These are phyloP conservation scores for Ceratobasidium papillatum DNA, from an alignment of 1,284 basidiomycete species.

Conservation along the genomic window DNA sequence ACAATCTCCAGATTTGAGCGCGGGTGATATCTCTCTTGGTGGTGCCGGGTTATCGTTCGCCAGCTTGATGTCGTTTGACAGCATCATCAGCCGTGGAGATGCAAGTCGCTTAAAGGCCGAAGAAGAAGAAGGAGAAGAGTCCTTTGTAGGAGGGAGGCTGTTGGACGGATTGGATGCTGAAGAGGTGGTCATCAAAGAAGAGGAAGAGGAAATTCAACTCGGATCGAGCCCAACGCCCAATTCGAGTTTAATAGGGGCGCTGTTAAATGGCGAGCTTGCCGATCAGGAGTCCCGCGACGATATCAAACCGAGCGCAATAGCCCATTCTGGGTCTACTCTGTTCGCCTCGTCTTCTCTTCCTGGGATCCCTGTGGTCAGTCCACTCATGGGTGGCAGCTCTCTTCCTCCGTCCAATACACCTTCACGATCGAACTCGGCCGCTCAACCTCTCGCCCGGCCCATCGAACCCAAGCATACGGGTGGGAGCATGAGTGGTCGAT, in stretches of 20 bases:
- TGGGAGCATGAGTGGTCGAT: conserved; percentile 37
- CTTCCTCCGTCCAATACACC: conserved; percentile 15
- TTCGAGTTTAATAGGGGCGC: not conserved
- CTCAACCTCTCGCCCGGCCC: not conserved
- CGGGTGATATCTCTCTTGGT: conserved; percentile 20
- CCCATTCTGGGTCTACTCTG: not conserved
- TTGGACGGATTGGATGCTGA: conserved; percentile 45
- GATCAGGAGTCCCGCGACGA: not conserved
- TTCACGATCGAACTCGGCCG: conserved; percentile 10
- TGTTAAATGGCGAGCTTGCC: not conserved
- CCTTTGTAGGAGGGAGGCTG: conserved; percentile 51
- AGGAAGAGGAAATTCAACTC: conserved; percentile 12
- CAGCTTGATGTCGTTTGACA: conserved; percentile 32
- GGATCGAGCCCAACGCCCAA: not conserved
- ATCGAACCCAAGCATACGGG: conserved; percentile 15
- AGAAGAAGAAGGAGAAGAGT: conserved; percentile 58
- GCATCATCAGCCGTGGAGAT: conserved; percentile 32
- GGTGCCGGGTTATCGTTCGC: conserved; percentile 22
- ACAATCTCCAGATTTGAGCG: conserved; percentile 25
- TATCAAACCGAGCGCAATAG: not conserved
- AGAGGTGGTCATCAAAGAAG: conserved; percentile 45
- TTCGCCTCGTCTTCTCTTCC: not conserved
- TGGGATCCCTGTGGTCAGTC: not conserved
- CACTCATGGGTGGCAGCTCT: not conserved
- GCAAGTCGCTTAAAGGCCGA: conserved; percentile 47